These are phyloP conservation scores for Chytriomyces confervae DNA, from an alignment of 192 early-diverging fungal species.

Conservation along the genomic window DNA sequence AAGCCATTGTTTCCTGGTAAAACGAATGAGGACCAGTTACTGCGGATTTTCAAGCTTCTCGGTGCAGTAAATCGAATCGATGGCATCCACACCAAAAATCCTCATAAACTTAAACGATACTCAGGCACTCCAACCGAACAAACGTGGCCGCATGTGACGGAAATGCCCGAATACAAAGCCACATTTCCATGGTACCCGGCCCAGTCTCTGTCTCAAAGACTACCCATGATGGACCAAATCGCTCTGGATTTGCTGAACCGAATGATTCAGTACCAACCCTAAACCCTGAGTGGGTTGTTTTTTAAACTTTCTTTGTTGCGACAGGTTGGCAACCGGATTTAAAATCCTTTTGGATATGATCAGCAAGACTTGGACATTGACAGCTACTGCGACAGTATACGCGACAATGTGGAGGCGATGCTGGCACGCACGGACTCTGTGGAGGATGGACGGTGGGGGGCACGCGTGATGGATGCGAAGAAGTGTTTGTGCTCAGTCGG, in stretches of 20 bases:
- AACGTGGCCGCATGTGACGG: constrained; percentile 84
- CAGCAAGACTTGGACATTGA: too few species aligned
- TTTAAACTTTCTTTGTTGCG: too few species aligned
- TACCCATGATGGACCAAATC: constrained; percentile 80
- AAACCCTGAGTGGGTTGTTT: too few species aligned
- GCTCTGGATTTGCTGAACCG: constrained; percentile 77
- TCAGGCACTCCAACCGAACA: constrained; percentile 64
- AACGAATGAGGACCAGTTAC: constrained; percentile 86
- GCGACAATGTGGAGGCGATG: too few species aligned
- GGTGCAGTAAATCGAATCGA: constrained; percentile 40
- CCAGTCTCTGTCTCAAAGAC: constrained; percentile 69
- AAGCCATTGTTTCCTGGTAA: constrained; percentile 95
- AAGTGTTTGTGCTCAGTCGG: too few species aligned
- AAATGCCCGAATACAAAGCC: constrained; percentile 86
- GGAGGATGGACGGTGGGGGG: too few species aligned
- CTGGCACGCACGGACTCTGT: too few species aligned
- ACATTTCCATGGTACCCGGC: constrained; percentile 76
- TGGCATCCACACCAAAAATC: too few species aligned
- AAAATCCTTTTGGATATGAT: too few species aligned
- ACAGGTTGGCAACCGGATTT: too few species aligned
- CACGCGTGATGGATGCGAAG: too few species aligned
- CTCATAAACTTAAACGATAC: constrained; percentile 69
- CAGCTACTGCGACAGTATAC: too few species aligned
- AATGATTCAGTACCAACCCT: constrained; percentile 82
- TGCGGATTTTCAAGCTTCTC: constrained; percentile 88